Conservation (phyloP, 2,329 filamentous ascomycete species). For the Plectosphaerella sp. region DNA sequence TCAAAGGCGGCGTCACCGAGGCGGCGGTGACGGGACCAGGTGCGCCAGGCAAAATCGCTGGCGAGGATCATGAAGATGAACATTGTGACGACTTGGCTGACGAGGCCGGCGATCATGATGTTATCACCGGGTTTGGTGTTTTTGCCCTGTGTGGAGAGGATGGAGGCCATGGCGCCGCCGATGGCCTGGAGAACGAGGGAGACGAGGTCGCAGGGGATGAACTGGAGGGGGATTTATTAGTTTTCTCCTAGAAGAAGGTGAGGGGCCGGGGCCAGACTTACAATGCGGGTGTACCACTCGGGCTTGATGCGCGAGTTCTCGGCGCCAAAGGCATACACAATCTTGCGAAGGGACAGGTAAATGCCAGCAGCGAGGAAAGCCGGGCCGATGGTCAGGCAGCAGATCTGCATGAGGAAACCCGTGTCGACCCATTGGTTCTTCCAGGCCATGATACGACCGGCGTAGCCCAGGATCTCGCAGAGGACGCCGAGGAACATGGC, state of each 20-base stretch:
- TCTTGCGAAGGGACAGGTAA: slow-evolving; percentile 54
- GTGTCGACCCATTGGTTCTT: slow-evolving; percentile 45
- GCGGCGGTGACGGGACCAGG: slow-evolving; percentile 25
- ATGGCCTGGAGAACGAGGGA: slow-evolving; percentile 56
- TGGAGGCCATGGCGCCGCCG: slow-evolving; percentile 51
- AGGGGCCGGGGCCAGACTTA: slow-evolving; percentile 19
- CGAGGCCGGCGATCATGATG: slow-evolving; percentile 62
- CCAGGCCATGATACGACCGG: slow-evolving; percentile 50
- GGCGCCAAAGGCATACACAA: slow-evolving; percentile 42
- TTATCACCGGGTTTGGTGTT: slow-evolving; percentile 42
- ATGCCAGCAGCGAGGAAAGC: slow-evolving; percentile 61
- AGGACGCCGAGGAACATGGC: slow-evolving; percentile 49
- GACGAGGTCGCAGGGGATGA: slow-evolving; percentile 59
- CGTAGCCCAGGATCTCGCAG: slow-evolving; percentile 56
- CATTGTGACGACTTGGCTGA: slow-evolving; percentile 56
- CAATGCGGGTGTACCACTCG: slow-evolving; percentile 43
- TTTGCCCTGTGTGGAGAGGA: slow-evolving; percentile 30
- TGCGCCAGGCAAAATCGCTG: slow-evolving; percentile 44
- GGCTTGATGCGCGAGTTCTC: slow-evolving; percentile 44
- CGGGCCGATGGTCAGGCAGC: slow-evolving; percentile 59
- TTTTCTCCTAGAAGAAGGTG: not conserved
- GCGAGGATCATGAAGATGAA: slow-evolving; percentile 47
- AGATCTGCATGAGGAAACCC: slow-evolving; percentile 52
- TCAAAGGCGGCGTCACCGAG: slow-evolving; percentile 30
- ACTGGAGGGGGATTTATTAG: slow-evolving; percentile 26